These are phyloP conservation scores for Pseudocercospora pini-densiflorae DNA, from an alignment of 2,329 filamentous ascomycete species.

Conservation along the genomic window DNA sequence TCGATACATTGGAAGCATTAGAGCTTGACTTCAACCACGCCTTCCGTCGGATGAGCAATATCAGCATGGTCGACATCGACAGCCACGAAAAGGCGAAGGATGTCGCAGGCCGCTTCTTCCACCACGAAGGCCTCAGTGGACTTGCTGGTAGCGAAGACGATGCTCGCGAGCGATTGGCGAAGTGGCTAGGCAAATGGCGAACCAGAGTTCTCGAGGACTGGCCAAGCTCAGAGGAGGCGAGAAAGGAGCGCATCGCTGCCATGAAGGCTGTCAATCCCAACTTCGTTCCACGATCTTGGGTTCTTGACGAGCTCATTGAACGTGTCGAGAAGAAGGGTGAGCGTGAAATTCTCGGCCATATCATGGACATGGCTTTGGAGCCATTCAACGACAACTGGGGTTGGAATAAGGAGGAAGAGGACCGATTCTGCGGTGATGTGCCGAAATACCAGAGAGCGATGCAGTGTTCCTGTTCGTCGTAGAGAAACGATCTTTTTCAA, in stretches of 20 bases:
- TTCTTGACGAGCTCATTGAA: constrained; percentile 90
- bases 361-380: constrained; percentile 81
- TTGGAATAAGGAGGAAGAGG: constrained; percentile 71
- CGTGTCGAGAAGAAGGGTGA: constrained; percentile 85
- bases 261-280: constrained; percentile 94
- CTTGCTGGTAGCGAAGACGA: constrained; percentile 64
- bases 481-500: constrained; percentile 24
- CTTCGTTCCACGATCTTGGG: constrained; percentile 88
- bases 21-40: constrained; percentile 95
- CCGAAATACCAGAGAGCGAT: constrained; percentile 76
- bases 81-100: constrained; percentile 67
- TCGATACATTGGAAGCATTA: constrained; percentile 79
- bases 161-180: constrained; percentile 68
- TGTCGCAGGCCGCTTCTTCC: constrained; percentile 77
- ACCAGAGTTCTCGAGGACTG: constrained; percentile 75
- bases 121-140: constrained; percentile 69
- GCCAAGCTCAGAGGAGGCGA: constrained; percentile 59
- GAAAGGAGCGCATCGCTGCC: constrained; percentile 66
- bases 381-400: constrained; percentile 84
- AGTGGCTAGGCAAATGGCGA: constrained; percentile 84
- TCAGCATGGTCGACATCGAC: constrained; percentile 67
- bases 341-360: constrained; percentile 72
- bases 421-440: constrained; percentile 83
- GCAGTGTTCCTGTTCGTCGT: constrained; percentile 97
- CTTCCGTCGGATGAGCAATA: constrained; percentile 75